These are phyloP conservation scores for Penicillium waksmanii DNA, from an alignment of 495 filamentous ascomycete genomes.

Conservation along the genomic window DNA sequence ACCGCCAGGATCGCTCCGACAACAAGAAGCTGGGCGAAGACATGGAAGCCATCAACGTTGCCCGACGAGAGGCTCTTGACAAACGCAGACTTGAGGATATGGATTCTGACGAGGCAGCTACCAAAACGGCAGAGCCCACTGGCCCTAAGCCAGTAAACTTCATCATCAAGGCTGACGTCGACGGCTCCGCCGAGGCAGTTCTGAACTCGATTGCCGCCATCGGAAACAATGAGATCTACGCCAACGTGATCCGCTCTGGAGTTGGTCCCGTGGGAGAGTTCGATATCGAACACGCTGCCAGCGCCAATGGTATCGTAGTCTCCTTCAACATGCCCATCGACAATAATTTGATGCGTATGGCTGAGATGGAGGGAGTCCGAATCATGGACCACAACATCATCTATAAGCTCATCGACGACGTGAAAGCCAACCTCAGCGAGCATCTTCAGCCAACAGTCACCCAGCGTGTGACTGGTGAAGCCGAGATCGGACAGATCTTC, in stretches of 20 bases:
- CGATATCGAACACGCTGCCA: conserved; percentile 84
- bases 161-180: conserved; percentile 90
- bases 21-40: conserved; percentile 65
- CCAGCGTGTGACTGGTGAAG: conserved; percentile 78
- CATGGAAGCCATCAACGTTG: conserved; percentile 75
- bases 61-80: conserved; percentile 64
- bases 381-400: conserved; percentile 92
- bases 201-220: conserved; percentile 70
- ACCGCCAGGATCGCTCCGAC: conserved; percentile 68
- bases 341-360: conserved; percentile 67
- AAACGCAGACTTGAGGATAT: conserved; percentile 56
- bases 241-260: conserved; percentile 73
- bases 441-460: conserved; percentile 66
- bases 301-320: conserved; percentile 70
- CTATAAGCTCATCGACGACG: conserved; percentile 85
- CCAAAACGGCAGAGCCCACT: conserved; percentile 36
- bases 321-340: conserved; percentile 84
- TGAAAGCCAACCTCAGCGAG: conserved; percentile 68
- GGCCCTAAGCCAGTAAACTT: conserved; percentile 73
- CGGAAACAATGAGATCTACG: conserved; percentile 80
- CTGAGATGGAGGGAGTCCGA: conserved; percentile 67
- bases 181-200: conserved; percentile 90
- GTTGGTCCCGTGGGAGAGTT: conserved; percentile 83
- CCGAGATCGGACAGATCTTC: conserved; percentile 82
- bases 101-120: conserved; percentile 29